A percentile compares a stretch with the other conserved stretches of the same genome.
These are phyloP conservation scores for Cryphonectria radicalis DNA, from an alignment of 2,329 filamentous ascomycete genomes.

Conservation along the genomic window DNA sequence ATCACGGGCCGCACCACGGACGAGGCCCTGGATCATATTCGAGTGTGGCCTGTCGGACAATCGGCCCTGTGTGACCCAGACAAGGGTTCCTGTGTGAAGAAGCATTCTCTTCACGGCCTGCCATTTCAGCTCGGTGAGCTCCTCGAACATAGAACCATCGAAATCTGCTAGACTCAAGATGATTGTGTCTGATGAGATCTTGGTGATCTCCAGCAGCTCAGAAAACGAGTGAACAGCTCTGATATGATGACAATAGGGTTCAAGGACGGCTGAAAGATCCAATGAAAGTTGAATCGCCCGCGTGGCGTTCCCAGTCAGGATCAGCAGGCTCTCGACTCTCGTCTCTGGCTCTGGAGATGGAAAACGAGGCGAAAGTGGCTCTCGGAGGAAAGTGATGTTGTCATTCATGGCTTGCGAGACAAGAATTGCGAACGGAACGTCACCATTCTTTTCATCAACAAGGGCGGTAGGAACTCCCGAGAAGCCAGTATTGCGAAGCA, in stretches of 20 bases:
- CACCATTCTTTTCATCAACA: neutral
- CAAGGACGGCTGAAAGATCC: neutral
- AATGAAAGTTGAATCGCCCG: neutral
- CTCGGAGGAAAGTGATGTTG: neutral
- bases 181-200: neutral
- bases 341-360: neutral
- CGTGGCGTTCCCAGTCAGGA: neutral
- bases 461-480: neutral
- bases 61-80: neutral
- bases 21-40: neutral
- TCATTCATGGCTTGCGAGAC: neutral
- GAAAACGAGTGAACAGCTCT: neutral
- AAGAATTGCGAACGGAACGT: conserved; percentile 33
- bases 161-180: neutral
- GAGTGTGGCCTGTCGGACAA: neutral
- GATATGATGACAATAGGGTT: neutral
- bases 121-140: neutral
- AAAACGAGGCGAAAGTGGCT: neutral
- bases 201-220: neutral
- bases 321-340: neutral
- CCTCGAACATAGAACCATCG: neutral
- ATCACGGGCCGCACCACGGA: neutral
- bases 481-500: neutral
- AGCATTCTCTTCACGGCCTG: neutral
- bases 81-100: neutral